A percentile compares a stretch with the other conserved stretches of the same genome.
These are phyloP conservation scores for Zoysia japonica DNA, from an alignment of 176 grass and related monocot genomes.

Conservation along the genomic window DNA sequence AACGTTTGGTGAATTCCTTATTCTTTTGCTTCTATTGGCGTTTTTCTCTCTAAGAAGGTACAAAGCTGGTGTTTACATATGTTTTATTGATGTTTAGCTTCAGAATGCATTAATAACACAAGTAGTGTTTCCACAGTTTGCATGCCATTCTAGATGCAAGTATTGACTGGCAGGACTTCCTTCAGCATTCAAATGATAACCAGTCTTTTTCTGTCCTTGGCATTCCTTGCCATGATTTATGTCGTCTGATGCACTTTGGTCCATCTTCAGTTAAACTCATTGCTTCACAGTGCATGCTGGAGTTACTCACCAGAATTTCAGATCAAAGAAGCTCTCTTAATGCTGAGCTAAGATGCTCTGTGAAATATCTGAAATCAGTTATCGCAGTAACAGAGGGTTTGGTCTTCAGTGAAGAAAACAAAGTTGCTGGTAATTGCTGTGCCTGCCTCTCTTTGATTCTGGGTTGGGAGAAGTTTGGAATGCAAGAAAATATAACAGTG, in stretches of 20 bases:
- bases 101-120: conserved; percentile 12
- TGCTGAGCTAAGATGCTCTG: conserved; percentile 65
- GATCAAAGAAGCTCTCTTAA: conserved; percentile 48
- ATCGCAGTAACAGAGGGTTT: conserved; percentile 78
- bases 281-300: conserved; percentile 86
- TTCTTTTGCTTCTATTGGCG: conserved; percentile 64
- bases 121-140: conserved; percentile 54
- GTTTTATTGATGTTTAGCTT: conserved; percentile 36
- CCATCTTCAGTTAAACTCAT: conserved; percentile 69
- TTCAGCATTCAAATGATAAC: conserved; percentile 54
- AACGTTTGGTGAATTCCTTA: conserved; percentile 59
- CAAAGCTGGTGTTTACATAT: conserved; percentile 14
- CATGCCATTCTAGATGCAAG: conserved; percentile 53
- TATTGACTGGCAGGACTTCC: conserved; percentile 84
- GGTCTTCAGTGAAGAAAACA: conserved; percentile 67
- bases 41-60: conserved; percentile 89
- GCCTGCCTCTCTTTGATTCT: conserved; percentile 69
- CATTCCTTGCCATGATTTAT: conserved; percentile 81
- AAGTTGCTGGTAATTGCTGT: conserved; percentile 68
- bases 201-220: conserved; percentile 67
- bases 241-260: conserved; percentile 72
- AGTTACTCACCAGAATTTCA: conserved; percentile 76
- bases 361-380: conserved; percentile 75
- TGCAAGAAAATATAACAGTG: conserved; percentile 51
- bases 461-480: conserved; percentile 67